A percentile compares a stretch with the other conserved stretches of the same genome.
Evolutionary conservation across 2,329 filamentous ascomycete species (phyloP).

Genomic region (Colletotrichum falcatum): DNA sequence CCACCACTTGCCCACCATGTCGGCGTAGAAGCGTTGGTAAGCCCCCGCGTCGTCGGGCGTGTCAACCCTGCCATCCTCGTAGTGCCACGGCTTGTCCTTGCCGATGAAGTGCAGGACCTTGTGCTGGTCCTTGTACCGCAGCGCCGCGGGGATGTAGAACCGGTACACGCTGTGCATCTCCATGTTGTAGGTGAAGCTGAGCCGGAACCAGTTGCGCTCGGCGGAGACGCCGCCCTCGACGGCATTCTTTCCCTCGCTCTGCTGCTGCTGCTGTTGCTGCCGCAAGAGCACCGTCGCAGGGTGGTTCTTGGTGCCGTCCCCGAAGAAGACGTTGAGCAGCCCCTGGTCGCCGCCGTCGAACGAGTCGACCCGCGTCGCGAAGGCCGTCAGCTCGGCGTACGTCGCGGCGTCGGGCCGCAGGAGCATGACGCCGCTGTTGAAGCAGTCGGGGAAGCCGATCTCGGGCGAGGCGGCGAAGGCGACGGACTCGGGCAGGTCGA

Average conservation of each 20-base stretch:
- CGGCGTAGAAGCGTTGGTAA: slow-evolving; percentile 41
- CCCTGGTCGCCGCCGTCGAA: slow-evolving; percentile 81
- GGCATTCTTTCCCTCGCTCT: not conserved
- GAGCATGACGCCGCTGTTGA: slow-evolving; percentile 78
- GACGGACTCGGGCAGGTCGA: slow-evolving; percentile 68
- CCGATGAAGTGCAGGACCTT: slow-evolving; percentile 78
- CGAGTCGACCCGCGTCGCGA: slow-evolving; percentile 74
- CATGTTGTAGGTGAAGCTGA: slow-evolving; percentile 45
- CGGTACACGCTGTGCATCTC: slow-evolving; percentile 44
- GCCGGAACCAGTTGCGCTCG: slow-evolving; percentile 44
- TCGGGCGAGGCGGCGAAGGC: slow-evolving; percentile 65
- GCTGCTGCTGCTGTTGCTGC: not conserved
- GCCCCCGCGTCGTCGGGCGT: slow-evolving; percentile 26
- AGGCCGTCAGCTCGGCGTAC: slow-evolving; percentile 70
- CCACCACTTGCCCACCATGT: slow-evolving; percentile 44
- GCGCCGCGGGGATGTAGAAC: slow-evolving; percentile 43
- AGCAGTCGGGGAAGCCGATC: slow-evolving; percentile 79
- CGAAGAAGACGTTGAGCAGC: slow-evolving; percentile 75
- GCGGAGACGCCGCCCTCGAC: not conserved
- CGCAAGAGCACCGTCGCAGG: slow-evolving; percentile 25
- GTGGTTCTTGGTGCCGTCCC: slow-evolving; percentile 53
- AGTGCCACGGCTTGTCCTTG: slow-evolving; percentile 72
- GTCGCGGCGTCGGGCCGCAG: slow-evolving; percentile 73
- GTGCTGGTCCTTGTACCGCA: slow-evolving; percentile 53
- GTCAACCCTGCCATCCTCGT: slow-evolving; percentile 42